Evolutionary conservation across 345 rosid species (phyloP), one percentile per base, ranked within the genome.

Genomic region (Arabidopsis suecica): DNA sequence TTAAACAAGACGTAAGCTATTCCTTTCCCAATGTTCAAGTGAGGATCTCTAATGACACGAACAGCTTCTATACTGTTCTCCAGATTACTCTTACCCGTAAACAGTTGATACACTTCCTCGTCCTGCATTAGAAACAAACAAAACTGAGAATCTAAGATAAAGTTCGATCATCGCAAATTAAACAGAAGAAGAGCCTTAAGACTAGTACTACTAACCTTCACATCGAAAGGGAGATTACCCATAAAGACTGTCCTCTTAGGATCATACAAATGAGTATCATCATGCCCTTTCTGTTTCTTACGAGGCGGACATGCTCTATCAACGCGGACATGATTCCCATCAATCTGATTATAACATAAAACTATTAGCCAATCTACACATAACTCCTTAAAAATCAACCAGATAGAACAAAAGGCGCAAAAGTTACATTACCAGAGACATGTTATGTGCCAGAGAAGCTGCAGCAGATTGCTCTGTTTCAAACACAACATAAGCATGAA

Each of bases 231-330:
- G 75, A 96, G 96, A 77, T 96, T 93, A 71, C 99, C 99, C 51
- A 93, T 76, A 60, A 96, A 93, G 64, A 93, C 80, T 8, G 99
- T 91, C 83, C 96, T 87, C 85, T 83, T 90, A 78, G 79, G 76
- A 79, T 96, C 98, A 73, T 95, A 95, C 59, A 85, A 79, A 38
- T 83, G 75, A 81, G 82, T 5, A 76, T 82, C 13, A 76, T 49
- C 75, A 22, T 79, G 90, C 60, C 87, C 93, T 80, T 86, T 96
- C 79, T 91, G 73, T 78, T 91, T 93, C 74, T 96, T 96, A 33
- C 94, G 89, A 68, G 99, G 99, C 2, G 99, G 98, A 76, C 97
- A 89, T 7, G 98, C 98, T 83, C 97, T 79, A 83, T 96, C 99
- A 50, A 96, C 96, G 32, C 98, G 98, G 50, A 96, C 76, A 64